Evolutionary conservation across 768 basidiomycete species (phyloP).

Genomic region (Amyloporia xantha): DNA sequence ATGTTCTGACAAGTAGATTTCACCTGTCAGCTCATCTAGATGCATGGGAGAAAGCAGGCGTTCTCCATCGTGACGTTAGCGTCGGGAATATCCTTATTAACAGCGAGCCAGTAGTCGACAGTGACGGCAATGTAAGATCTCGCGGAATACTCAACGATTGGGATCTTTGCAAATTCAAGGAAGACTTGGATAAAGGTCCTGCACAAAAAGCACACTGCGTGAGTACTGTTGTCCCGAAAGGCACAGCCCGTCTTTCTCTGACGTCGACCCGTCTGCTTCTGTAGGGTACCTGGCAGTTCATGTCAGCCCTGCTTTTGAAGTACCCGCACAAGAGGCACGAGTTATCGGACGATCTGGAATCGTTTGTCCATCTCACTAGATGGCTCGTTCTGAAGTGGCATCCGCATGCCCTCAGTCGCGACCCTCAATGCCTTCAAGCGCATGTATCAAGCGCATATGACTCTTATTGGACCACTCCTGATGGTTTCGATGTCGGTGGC

Average conservation of each 20-base stretch:
- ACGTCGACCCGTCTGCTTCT: too few species aligned
- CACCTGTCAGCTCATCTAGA: background rate
- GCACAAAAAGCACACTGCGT: too few species aligned
- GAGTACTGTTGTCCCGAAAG: too few species aligned
- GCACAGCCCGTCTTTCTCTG: too few species aligned
- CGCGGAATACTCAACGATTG: background rate
- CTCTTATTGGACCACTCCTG: too few species aligned
- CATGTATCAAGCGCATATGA: too few species aligned
- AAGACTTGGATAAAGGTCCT: background rate
- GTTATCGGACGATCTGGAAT: constrained; percentile 16
- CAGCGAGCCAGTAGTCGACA: too few species aligned
- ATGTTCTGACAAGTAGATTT: background rate
- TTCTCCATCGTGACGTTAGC: constrained; percentile 10
- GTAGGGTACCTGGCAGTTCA: constrained; percentile 19
- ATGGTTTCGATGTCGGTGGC: background rate
- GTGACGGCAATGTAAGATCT: too few species aligned
- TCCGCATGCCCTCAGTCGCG: too few species aligned
- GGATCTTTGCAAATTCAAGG: background rate
- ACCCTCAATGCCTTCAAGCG: too few species aligned
- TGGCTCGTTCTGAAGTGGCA: constrained; percentile 1
- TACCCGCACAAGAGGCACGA: constrained; percentile 4
- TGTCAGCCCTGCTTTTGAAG: constrained; percentile 7
- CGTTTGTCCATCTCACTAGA: constrained; percentile 12
- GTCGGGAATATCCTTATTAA: constrained; percentile 5
- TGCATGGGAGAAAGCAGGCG: background rate